These are phyloP conservation scores for Lentinula raphanica DNA, from an alignment of 768 basidiomycete genomes.

Conservation along the genomic window DNA sequence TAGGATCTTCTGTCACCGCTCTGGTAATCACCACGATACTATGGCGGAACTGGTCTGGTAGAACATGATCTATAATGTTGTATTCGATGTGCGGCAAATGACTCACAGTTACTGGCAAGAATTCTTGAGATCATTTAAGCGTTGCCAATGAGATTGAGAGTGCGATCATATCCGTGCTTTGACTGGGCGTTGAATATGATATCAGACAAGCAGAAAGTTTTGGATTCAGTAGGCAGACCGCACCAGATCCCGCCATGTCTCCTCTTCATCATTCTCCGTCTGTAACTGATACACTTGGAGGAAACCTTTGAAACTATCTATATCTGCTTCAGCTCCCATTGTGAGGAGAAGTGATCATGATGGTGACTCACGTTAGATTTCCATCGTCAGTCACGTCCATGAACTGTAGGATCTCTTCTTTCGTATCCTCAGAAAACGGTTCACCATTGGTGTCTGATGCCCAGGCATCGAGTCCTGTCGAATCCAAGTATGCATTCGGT, in stretches of 20 bases:
- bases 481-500: slow-evolving; percentile 47
- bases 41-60: slow-evolving; percentile 61
- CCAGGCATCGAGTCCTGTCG: slow-evolving; percentile 67
- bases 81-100: background rate
- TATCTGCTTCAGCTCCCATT: background rate
- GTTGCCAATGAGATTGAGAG: background rate
- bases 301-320: slow-evolving; percentile 67
- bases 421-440: slow-evolving; percentile 71
- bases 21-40: slow-evolving; percentile 40
- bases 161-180: slow-evolving; percentile 3
- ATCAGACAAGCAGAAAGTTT: background rate
- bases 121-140: background rate
- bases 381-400: slow-evolving; percentile 72
- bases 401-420: slow-evolving; percentile 71
- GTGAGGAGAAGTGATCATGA: too few species aligned
- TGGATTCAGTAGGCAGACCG: slow-evolving; percentile 13
- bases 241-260: slow-evolving; percentile 81
- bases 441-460: slow-evolving; percentile 78
- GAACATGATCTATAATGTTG: slow-evolving; percentile 31
- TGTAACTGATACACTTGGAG: slow-evolving; percentile 82
- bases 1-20: slow-evolving; percentile 38
- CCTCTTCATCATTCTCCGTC: slow-evolving; percentile 77
- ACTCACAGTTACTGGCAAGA: background rate
- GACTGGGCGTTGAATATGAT: background rate
- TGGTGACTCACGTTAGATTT: slow-evolving; percentile 53